Base-by-base conservation (phyloP, 2,329 filamentous ascomycete genomes). In the Colletotrichum spaethianum region DNA sequence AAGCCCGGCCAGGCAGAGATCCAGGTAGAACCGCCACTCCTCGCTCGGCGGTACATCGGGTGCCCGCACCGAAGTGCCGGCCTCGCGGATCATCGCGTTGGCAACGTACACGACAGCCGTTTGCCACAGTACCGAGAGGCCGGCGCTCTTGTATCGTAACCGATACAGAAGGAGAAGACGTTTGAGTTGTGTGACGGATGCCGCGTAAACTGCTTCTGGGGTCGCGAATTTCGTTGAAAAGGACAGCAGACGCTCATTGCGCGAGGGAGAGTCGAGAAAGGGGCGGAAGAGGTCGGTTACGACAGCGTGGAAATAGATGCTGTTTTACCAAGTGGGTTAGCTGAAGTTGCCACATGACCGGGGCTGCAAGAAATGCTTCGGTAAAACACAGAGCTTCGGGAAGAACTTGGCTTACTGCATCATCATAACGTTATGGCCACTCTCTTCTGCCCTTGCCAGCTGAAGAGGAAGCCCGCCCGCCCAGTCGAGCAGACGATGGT, bases 241-340 rank as follows among this genome's bases (percentile, higher is more conserved):
- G n/a, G 42, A 56, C 5, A 9, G 20, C 4, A 71, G 56, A 6
- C 56, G 57, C 2, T 9, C 6, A 5, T 23, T 38, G 1, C 18
- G 4, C 8, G 6, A 3, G 1, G 40, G 28, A 6, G 56, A 26
- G 2, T 50, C 31, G 28, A 71, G 56, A 18, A 68, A 59, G 9
- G 68, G 64, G 0, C 68, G 56, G 7, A 68, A 71, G 2, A 71
- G 55, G 26, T 71, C 68, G n/a, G 59, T 68, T 0, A 71, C 28
- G 0, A 59, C 28, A 2, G 68, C 50, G 20, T 71, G 68, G n/a
- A 71, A 68, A 57, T 67, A 68, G n/a, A 63, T 56, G 26, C 68
- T 71, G 42, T 4, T 8, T 60, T n/a, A 2, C 3, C 3, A 18
- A 5, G 16, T 1, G 4, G 26, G 2, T 66, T 16, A 66, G 53